Conservation (phyloP, 177 flowering plant genomes). For the Vitis hybrid region DNA sequence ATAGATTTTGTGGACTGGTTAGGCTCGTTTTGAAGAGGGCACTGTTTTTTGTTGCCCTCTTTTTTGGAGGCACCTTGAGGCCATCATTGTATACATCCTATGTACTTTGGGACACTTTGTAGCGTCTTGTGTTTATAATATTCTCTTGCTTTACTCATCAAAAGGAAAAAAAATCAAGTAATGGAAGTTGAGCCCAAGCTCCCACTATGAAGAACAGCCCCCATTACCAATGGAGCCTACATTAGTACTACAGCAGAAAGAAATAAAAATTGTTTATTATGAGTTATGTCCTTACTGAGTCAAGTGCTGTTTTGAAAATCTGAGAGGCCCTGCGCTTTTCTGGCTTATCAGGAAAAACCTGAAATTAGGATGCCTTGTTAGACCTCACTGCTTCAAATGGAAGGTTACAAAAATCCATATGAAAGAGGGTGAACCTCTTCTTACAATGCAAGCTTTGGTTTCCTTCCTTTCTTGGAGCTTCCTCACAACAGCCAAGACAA, state of each 20-base stretch:
- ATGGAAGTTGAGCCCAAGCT: not conserved
- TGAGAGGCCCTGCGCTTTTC: constrained; percentile 85
- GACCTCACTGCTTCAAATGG: not conserved
- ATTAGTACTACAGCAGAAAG: not conserved
- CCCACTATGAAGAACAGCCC: not conserved
- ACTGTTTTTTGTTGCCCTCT: too few species aligned
- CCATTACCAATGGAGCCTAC: not conserved
- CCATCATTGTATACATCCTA: too few species aligned
- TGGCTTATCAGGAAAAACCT: constrained; percentile 97
- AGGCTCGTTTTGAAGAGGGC: too few species aligned
- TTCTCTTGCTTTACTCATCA: too few species aligned
- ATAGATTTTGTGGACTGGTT: too few species aligned
- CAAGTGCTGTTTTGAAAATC: constrained; percentile 76
- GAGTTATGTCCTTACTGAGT: constrained; percentile 49
- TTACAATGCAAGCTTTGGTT: constrained; percentile 77
- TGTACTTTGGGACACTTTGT: too few species aligned
- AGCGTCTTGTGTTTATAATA: too few species aligned
- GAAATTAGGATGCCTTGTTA: constrained; percentile 7
- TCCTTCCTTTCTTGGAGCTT: constrained; percentile 71
- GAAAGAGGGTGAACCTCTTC: constrained; percentile 16
- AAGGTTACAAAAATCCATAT: not conserved
- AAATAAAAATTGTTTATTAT: not conserved
- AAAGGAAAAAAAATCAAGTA: too few species aligned
- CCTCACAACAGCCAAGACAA: constrained; percentile 71
- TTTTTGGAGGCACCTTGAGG: too few species aligned